A percentile compares a stretch with the other conserved stretches of the same genome.
These are phyloP conservation scores for Tulasnella sp. DNA, from an alignment of 768 basidiomycete species.

Conservation along the genomic window DNA sequence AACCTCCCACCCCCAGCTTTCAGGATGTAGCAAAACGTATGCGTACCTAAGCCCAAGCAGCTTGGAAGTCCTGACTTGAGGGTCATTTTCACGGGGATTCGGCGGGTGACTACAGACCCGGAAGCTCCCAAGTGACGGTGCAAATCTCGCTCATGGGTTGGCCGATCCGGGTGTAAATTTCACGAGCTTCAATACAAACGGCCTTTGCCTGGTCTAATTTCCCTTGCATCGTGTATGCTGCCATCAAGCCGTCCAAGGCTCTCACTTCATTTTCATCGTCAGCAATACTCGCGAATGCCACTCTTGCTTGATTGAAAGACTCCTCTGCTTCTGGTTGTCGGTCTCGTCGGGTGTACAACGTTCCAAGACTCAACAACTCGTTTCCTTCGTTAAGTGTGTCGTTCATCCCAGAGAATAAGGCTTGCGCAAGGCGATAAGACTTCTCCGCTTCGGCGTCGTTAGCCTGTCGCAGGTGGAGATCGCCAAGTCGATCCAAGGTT, in stretches of 20 bases:
- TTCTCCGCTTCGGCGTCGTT: neutral
- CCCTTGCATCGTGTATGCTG: neutral
- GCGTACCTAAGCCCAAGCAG: neutral
- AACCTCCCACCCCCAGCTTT: too few species aligned
- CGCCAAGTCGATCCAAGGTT: neutral
- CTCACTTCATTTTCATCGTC: neutral
- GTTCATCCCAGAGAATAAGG: neutral
- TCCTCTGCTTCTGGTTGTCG: neutral
- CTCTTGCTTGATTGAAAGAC: neutral
- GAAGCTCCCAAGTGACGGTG: neutral
- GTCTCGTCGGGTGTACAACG: neutral
- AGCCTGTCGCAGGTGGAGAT: neutral
- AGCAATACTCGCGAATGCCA: neutral
- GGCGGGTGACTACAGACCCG: neutral
- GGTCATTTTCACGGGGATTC: neutral
- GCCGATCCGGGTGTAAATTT: neutral
- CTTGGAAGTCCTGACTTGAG: neutral
- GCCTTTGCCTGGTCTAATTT: neutral
- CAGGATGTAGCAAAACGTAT: neutral
- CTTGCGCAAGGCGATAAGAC: neutral
- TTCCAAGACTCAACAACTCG: neutral
- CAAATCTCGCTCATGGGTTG: neutral
- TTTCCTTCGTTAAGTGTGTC: neutral
- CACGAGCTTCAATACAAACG: neutral
- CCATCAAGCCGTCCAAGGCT: neutral